Conservation (phyloP, 345 rosid species). For the Hibiscus syriacus region DNA sequence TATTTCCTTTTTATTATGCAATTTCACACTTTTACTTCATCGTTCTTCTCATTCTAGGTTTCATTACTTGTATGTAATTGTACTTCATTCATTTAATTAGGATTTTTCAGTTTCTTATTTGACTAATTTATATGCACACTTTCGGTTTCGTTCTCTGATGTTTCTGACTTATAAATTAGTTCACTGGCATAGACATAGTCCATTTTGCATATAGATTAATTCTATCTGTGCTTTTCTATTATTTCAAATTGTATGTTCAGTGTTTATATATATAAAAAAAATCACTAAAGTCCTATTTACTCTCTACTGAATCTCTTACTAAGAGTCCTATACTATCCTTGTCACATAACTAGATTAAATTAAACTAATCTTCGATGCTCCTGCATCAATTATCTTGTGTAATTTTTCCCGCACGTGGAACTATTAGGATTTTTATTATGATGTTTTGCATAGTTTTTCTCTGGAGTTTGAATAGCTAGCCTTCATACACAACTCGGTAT, state of each 20-base stretch:
- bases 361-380: not conserved
- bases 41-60: not conserved
- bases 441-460: not conserved
- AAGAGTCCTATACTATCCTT: no score
- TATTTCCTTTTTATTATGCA: not conserved
- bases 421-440: not conserved
- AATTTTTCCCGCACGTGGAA: not conserved
- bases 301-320: no score
- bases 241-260: not conserved
- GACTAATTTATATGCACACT: not conserved
- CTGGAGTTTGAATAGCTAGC: not conserved
- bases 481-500: not conserved
- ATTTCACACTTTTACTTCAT: not conserved
- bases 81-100: not conserved
- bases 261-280: no score
- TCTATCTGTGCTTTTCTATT: not conserved
- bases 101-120: not conserved
- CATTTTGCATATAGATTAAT: not conserved
- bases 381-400: not conserved
- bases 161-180: not conserved
- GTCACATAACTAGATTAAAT: no score
- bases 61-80: not conserved
- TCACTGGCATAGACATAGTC: no score
- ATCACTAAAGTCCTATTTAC: no score
- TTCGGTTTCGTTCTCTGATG: not conserved